Percentiles rank a stretch among this genome's conserved stretches.
Conservation (phyloP, 192 early-diverging fungal genomes). For the Rhizoclosmatium sp. region DNA sequence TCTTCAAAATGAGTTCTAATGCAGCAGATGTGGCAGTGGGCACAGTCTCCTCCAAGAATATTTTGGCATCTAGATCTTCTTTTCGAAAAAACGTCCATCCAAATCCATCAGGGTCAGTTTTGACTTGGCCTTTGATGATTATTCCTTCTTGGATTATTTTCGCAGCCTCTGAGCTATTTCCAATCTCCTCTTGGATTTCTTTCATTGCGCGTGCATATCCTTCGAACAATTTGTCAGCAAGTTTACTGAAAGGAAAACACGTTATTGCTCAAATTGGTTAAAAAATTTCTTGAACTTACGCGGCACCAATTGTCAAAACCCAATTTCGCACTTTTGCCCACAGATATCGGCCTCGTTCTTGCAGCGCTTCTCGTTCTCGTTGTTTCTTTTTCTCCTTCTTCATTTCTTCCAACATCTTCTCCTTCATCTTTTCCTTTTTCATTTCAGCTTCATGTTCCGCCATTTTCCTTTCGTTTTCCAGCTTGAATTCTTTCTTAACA, state of each 20-base stretch:
- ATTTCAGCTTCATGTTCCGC: neutral
- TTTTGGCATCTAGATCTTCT: neutral
- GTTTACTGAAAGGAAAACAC: neutral
- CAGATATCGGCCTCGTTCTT: neutral
- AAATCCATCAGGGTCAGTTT: neutral
- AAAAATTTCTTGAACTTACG: no score
- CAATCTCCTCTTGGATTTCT: neutral
- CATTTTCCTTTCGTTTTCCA: neutral
- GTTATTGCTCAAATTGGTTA: no score
- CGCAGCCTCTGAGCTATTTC: neutral
- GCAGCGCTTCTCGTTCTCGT: neutral
- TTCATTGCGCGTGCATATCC: neutral
- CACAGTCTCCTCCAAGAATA: neutral
- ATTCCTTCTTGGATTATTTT: neutral
- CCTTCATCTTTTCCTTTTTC: neutral
- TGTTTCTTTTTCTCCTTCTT: neutral
- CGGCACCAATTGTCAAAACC: neutral
- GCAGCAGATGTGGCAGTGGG: neutral
- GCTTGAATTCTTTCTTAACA: neutral
- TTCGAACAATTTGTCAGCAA: neutral
- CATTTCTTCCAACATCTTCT: neutral
- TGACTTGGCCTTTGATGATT: neutral
- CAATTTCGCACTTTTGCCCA: slow-evolving; percentile 2
- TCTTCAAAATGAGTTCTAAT: neutral
- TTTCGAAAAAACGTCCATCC: neutral